Conservation (phyloP, 2,329 filamentous ascomycete genomes). For the Fusarium sp. region DNA sequence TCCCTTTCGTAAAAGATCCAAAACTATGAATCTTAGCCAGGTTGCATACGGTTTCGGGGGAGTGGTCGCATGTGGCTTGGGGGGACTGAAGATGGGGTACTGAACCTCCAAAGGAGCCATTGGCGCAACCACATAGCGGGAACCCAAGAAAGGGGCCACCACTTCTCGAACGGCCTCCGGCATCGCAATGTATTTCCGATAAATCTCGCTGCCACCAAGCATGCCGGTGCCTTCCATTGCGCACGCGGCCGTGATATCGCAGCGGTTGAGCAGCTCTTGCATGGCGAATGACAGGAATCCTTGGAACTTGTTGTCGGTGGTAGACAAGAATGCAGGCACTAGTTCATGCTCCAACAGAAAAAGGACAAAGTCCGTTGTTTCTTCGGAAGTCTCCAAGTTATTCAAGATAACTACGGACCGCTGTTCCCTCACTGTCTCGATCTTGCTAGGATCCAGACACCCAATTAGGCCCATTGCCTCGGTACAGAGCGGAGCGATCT, state of each 20-base stretch:
- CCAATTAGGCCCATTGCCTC: conserved; percentile 90
- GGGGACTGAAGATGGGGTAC: conserved; percentile 83
- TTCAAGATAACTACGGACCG: conserved; percentile 86
- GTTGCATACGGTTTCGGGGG: conserved; percentile 74
- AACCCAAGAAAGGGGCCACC: conserved; percentile 88
- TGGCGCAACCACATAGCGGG: conserved; percentile 80
- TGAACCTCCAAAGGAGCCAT: conserved; percentile 66
- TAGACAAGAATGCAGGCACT: conserved; percentile 91
- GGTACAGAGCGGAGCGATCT: conserved; percentile 80
- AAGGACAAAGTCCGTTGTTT: conserved; percentile 87
- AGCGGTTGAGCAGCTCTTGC: conserved; percentile 87
- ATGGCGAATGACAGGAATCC: conserved; percentile 94
- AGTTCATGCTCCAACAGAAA: conserved; percentile 89
- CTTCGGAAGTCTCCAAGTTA: conserved; percentile 83
- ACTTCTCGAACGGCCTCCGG: conserved; percentile 83
- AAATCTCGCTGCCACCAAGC: conserved; percentile 68
- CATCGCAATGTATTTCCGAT: conserved; percentile 81
- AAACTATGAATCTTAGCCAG: conserved; percentile 85
- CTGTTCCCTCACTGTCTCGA: conserved; percentile 83
- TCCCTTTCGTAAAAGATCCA: conserved; percentile 83
- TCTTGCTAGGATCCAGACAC: conserved; percentile 89
- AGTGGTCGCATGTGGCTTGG: conserved; percentile 73
- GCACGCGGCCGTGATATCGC: conserved; percentile 74
- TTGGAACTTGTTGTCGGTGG: conserved; percentile 87
- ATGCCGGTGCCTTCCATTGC: conserved; percentile 54